Conservation (phyloP, 2,329 filamentous ascomycete genomes). For the Neofusicoccum parvum region DNA sequence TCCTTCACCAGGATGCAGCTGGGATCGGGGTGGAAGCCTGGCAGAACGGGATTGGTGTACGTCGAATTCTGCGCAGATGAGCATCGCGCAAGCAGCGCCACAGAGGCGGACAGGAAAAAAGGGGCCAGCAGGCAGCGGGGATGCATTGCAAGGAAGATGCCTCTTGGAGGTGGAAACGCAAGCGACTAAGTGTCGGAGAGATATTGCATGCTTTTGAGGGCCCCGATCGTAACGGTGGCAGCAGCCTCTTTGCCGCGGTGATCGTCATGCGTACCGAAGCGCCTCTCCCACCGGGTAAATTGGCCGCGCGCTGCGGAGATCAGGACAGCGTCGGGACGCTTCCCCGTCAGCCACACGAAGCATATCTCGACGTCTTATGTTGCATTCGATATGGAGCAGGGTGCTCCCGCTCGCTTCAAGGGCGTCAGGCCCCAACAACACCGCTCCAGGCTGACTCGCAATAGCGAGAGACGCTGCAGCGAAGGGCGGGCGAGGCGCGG, state of each 20-base stretch:
- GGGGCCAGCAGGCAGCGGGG: background rate
- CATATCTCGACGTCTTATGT: constrained; percentile 14
- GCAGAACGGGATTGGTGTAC: constrained; percentile 46
- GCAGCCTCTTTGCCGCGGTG: background rate
- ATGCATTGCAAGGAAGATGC: constrained; percentile 13
- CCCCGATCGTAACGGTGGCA: background rate
- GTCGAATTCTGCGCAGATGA: background rate
- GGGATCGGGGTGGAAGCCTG: constrained; percentile 51
- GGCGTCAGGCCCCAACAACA: background rate
- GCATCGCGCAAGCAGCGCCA: background rate
- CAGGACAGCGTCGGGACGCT: background rate
- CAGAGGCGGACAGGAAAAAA: background rate
- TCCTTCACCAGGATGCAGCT: constrained; percentile 46
- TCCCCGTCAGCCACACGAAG: constrained; percentile 12
- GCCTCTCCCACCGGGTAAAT: constrained; percentile 11
- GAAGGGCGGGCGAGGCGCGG: too few relatives aligned
- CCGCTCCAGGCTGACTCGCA: background rate
- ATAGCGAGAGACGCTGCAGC: background rate
- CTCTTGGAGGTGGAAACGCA: background rate
- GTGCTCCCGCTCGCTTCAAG: background rate
- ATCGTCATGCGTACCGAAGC: background rate
- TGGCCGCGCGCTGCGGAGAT: constrained; percentile 3
- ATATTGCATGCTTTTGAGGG: constrained; percentile 15
- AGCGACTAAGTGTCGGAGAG: constrained; percentile 9
- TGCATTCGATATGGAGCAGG: background rate